Conservation (phyloP, 2,329 filamentous ascomycete species). For the Shiraia sp. region DNA sequence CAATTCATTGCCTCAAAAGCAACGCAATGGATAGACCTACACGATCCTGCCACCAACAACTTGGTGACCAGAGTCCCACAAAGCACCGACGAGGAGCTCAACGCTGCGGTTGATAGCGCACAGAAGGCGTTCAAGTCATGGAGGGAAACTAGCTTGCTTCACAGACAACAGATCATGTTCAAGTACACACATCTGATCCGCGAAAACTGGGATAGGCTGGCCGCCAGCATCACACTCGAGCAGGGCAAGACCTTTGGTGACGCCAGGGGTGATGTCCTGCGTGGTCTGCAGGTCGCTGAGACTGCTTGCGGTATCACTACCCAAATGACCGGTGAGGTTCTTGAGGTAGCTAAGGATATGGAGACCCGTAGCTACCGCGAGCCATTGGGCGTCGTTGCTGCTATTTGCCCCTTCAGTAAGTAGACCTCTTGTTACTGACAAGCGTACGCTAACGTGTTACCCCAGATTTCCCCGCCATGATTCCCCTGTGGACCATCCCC, state of each 20-base stretch:
- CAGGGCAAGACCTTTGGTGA: conserved; percentile 89
- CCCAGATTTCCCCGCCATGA: conserved; percentile 86
- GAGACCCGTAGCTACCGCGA: conserved; percentile 82
- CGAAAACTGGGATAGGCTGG: conserved; percentile 83
- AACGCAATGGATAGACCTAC: conserved; percentile 74
- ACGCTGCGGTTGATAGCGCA: conserved; percentile 74
- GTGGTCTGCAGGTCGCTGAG: conserved; percentile 83
- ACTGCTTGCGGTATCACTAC: conserved; percentile 79
- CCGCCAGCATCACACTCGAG: conserved; percentile 83
- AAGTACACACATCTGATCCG: conserved; percentile 78
- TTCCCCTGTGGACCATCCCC: conserved; percentile 87
- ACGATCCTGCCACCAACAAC: conserved; percentile 85
- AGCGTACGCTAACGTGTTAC: conserved; percentile 23
- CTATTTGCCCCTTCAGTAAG: conserved; percentile 86
- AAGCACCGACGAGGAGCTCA: conserved; percentile 76
- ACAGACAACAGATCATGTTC: conserved; percentile 85
- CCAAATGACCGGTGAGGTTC: conserved; percentile 78
- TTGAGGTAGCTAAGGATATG: conserved; percentile 89
- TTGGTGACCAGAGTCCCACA: conserved; percentile 82
- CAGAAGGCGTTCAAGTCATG: conserved; percentile 75
- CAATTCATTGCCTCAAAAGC: conserved; percentile 70
- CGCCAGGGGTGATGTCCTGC: conserved; percentile 78
- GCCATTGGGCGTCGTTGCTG: conserved; percentile 78
- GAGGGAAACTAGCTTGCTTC: conserved; percentile 72
- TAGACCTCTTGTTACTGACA: conserved; percentile 10